Evolutionary conservation across 345 rosid genomes (phyloP), one percentile per base, ranked within the genome.

Genomic region (Hypericum androsaemum): DNA sequence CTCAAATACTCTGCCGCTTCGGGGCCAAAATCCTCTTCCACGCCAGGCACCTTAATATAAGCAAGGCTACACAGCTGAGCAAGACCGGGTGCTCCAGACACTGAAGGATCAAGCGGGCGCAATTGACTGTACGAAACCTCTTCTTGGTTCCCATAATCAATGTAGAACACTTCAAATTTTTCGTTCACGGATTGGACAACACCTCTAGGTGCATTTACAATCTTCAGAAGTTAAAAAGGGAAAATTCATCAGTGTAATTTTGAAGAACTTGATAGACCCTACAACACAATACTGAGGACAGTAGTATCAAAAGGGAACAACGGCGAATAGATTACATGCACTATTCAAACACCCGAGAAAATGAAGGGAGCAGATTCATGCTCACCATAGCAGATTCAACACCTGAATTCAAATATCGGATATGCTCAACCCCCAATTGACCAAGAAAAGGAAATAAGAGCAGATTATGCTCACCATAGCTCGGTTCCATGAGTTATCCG

Each of bases 51-150:
- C 79, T 82, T 94, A 6, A 94, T 43, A 76, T 83, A 84, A 41
- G 97, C 97, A 52, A 94, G 88, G 68, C 80, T 80, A 74, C 99
- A 88, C 17, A 94, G 72, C 81, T 94, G 97, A 57, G 97, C 95
- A 43, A 88, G 85, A 43, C 82, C 81, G 41, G 97, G 76, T n/a
- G 87, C 68, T 4, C 78, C 65, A 7, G 95, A 71, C 39, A 94
- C 76, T 22, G 97, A 79, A 41, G 86, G 68, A 12, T 88, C 99
- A 40, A 82, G 54, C 32, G 94, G 97, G 11, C 97, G 77, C 47
- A 94, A 59, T 35, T 71, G 77, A 54, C 80, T 74, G 74, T 81
- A 88, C 7, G 75, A 66, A 71, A 92, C 90, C 57, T 61, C 76
- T 71, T 92, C 98, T 68, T 92, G 94, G 71, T 92, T 92, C 35